A percentile compares a stretch with the other conserved stretches of the same genome.
These are phyloP conservation scores for Epichloe elymi DNA, from an alignment of 2,329 filamentous ascomycete species.

Conservation along the genomic window DNA sequence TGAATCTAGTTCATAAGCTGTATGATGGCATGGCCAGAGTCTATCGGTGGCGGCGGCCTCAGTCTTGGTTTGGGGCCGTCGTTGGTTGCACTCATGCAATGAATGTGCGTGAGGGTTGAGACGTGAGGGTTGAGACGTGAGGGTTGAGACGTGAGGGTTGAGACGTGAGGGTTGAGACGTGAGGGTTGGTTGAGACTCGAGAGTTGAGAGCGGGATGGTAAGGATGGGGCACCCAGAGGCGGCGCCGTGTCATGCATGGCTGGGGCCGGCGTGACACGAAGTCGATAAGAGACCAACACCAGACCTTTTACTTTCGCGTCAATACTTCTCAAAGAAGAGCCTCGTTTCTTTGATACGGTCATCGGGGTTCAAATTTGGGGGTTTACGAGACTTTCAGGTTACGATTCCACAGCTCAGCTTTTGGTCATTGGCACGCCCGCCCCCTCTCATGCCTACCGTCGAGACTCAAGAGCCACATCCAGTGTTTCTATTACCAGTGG, in stretches of 20 bases:
- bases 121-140: not conserved
- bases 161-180: not conserved
- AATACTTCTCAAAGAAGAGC: not conserved
- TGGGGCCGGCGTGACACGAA: not conserved
- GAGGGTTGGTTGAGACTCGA: not conserved
- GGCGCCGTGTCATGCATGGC: not conserved
- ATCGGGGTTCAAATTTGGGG: not conserved
- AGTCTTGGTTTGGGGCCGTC: not conserved
- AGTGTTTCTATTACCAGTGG: not conserved
- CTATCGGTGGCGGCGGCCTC: not conserved
- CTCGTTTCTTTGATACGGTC: not conserved
- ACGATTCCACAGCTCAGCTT: not conserved
- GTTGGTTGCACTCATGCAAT: not conserved
- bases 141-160: not conserved
- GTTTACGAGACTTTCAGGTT: not conserved
- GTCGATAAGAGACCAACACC: not conserved
- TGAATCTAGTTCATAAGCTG: constrained; percentile 4
- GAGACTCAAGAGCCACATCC: no score
- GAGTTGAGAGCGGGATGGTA: constrained; percentile 2
- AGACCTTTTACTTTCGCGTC: not conserved
- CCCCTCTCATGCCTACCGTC: not conserved
- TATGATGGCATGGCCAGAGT: constrained; percentile 3
- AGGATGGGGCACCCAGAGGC: constrained; percentile 4
- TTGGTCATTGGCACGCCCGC: not conserved
- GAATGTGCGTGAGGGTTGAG: not conserved